Evolutionary conservation across 495 filamentous ascomycete species (phyloP), one percentile per base, ranked within the genome.

Genomic region (Lophiostoma macrostomum): DNA sequence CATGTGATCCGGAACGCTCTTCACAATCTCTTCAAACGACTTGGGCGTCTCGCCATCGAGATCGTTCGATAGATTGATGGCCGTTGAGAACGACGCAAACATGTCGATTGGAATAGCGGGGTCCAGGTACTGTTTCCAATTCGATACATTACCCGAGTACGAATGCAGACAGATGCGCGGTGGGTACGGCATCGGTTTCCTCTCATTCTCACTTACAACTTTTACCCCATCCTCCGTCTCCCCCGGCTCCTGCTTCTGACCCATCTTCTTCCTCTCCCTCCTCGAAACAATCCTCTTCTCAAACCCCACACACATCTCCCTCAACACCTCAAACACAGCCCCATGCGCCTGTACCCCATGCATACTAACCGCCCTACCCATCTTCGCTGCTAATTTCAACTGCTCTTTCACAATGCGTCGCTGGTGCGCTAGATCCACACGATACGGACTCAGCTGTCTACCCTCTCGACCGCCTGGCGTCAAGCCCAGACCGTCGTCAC

Each of bases 301-400:
- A 64, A 89, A 77, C 0, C 90, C 93, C 60, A 81, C 82, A 90
- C 91, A 98, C 28, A 88, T 70, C 43, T 80, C 78, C 44, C 81
- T 74, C 19, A 97, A 65, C 1, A 84, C 76, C 12, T 95, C 88
- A 45, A 89, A 85, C 1, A 97, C 61, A 1, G 83, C 72, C 0
- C 93, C 94, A 61, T 96, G 93, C 0, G 87, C 88, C 66, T 93
- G 86, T 13, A 97, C 94, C 20, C 91, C 90, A 64, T 97, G 93
- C 0, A 97, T 75, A 12, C 87, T 91, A 2, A 91, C 93, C 0
- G 90, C 78, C 13, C 91, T 77, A 22, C 79, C 75, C 72, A 95
- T 72, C 64, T 90, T 83, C 8, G 88, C 91, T 0, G 93, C 94
- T 24, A 98, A 75, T 18, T 78, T 73, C n/a, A 98, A 76, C 68